Evolutionary conservation across 1,284 basidiomycete genomes (phyloP).

Genomic region (Inonotus obliquus): DNA sequence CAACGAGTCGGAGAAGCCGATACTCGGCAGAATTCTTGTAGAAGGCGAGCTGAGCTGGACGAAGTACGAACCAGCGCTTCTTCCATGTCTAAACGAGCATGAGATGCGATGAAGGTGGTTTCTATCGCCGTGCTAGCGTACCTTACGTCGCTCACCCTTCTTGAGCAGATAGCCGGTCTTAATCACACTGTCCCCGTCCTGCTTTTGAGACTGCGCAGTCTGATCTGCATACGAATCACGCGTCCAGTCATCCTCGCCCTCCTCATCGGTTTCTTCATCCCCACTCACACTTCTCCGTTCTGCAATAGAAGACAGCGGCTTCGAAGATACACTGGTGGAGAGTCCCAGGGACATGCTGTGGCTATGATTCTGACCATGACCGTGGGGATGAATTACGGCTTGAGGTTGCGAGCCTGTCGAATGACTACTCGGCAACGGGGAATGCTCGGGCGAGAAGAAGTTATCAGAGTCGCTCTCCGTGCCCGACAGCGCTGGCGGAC

Average conservation of each 20-base stretch:
- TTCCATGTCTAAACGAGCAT: conserved; percentile 80
- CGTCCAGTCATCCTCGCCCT: conserved; percentile 59
- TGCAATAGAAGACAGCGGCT: conserved; percentile 68
- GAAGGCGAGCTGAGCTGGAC: conserved; percentile 89
- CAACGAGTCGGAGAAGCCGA: conserved; percentile 85
- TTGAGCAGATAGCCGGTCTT: conserved; percentile 93
- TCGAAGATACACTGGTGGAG: conserved; percentile 24
- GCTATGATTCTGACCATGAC: conserved; percentile 25
- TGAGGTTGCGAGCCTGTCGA: conserved; percentile 19
- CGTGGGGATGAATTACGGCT: conserved; percentile 6
- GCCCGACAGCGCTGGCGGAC: conserved; percentile 44
- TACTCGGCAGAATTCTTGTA: conserved; percentile 97
- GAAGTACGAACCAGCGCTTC: conserved; percentile 96
- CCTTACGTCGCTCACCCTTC: conserved; percentile 96
- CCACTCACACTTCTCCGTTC: conserved; percentile 64
- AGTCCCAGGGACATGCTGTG: conserved; percentile 27
- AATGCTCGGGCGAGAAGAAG: conserved; percentile 50
- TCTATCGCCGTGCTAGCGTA: conserved; percentile 31
- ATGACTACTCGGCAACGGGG: conserved; percentile 23
- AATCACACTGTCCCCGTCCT: conserved; percentile 69
- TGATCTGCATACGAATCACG: conserved; percentile 37
- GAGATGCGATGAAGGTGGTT: conserved; percentile 8
- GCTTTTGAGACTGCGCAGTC: conserved; percentile 30
- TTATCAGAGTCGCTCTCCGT: conserved; percentile 87
- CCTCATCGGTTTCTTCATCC: conserved; percentile 72